These are phyloP conservation scores for Fusarium veterinarium DNA, from an alignment of 2,329 filamentous ascomycete genomes.

Conservation along the genomic window DNA sequence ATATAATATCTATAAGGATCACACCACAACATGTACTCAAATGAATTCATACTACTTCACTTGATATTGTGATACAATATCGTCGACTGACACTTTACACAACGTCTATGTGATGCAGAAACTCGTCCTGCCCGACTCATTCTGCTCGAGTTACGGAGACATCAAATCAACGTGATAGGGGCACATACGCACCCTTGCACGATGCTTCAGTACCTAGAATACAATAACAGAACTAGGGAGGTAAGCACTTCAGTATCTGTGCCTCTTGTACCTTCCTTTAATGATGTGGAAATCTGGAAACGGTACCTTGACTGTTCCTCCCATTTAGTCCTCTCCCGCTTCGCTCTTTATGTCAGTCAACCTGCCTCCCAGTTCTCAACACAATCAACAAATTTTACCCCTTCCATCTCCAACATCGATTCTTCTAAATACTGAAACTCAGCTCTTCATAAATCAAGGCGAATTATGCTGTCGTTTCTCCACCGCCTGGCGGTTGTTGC, in stretches of 20 bases:
- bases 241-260: background rate
- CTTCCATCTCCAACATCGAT: background rate
- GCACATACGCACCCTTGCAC: background rate
- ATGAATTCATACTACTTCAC: background rate
- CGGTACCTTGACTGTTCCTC: background rate
- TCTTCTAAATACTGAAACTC: background rate
- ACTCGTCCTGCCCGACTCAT: background rate
- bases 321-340: background rate
- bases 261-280: background rate
- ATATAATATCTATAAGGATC: background rate
- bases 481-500: slow-evolving; percentile 43
- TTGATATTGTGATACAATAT: background rate
- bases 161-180: background rate
- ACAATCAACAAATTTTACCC: background rate
- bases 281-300: background rate
- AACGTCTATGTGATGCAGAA: slow-evolving; percentile 3
- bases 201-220: background rate
- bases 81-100: background rate
- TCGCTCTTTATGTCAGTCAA: background rate
- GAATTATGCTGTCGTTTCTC: slow-evolving; percentile 45
- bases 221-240: background rate
- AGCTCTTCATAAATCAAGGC: background rate
- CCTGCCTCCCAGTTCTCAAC: background rate
- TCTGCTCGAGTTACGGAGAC: background rate
- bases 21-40: background rate